Percentiles rank a stretch among this genome's conserved stretches.
Conservation (phyloP, 1,284 basidiomycete genomes). For the Bondarzewia mesenterica region DNA sequence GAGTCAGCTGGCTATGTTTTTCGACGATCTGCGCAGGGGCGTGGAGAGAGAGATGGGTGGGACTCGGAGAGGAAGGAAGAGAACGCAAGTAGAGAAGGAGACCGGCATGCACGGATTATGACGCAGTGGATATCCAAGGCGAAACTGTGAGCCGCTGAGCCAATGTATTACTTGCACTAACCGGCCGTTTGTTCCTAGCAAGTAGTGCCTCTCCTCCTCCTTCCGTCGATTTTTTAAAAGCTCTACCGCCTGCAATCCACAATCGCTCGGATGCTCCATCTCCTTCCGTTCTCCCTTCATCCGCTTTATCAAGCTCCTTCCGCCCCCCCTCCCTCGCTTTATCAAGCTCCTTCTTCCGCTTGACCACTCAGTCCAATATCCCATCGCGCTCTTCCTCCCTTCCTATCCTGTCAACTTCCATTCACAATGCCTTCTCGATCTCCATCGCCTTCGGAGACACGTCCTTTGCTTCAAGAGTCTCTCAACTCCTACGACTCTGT, state of each 20-base stretch:
- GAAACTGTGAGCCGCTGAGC: constrained; percentile 8
- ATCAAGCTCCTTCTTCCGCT: neutral
- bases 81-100: neutral
- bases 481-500: constrained; percentile 9
- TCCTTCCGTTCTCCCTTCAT: constrained; percentile 9
- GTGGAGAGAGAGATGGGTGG: neutral
- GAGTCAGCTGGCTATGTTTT: no score
- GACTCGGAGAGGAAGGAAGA: neutral
- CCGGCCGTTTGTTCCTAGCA: no score
- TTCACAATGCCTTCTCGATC: neutral
- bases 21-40: no score
- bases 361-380: neutral
- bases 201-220: no score
- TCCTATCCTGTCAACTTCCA: neutral
- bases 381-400: no score
- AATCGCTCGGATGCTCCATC: constrained; percentile 9
- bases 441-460: constrained; percentile 16
- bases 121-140: constrained; percentile 4
- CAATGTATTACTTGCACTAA: no score
- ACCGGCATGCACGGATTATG: constrained; percentile 14
- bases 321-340: neutral
- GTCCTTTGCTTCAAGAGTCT: constrained; percentile 16
- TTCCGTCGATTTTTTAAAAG: no score
- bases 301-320: neutral
- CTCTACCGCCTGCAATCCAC: no score